Evolutionary conservation across 2,329 filamentous ascomycete genomes (phyloP).

Genomic region (Amylocarpus encephaloides): DNA sequence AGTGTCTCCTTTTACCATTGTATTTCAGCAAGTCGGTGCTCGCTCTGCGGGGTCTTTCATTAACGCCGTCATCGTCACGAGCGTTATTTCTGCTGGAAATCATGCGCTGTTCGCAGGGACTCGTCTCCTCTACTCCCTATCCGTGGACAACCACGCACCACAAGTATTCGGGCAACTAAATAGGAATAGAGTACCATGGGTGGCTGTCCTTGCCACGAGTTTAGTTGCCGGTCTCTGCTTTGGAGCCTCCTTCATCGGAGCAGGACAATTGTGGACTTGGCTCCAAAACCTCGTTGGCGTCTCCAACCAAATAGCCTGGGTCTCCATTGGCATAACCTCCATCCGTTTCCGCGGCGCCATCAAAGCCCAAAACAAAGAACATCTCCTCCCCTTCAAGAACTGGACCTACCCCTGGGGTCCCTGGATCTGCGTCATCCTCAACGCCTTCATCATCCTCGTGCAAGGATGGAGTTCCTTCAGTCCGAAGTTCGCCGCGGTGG

Average conservation of each 20-base stretch:
- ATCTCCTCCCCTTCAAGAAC: conserved; percentile 57
- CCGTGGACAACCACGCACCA: conserved; percentile 50
- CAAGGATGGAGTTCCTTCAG: conserved; percentile 61
- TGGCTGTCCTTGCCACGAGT: conserved; percentile 48
- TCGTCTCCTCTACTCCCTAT: conserved; percentile 50
- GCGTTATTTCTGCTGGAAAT: conserved; percentile 52
- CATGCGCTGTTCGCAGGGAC: conserved; percentile 52
- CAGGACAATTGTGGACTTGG: conserved; percentile 60
- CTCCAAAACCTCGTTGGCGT: conserved; percentile 62
- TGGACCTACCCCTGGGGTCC: conserved; percentile 62
- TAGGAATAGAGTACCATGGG: conserved; percentile 45
- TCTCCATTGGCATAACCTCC: conserved; percentile 56
- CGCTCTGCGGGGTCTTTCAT: conserved; percentile 50
- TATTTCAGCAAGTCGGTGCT: conserved; percentile 53
- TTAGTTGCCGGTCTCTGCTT: conserved; percentile 54
- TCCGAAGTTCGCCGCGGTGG: conserved; percentile 48
- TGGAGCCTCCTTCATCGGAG: conserved; percentile 58
- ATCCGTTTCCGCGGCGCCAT: conserved; percentile 58
- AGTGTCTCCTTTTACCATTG: conserved; percentile 53
- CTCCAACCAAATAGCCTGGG: conserved; percentile 62
- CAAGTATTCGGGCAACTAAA: conserved; percentile 45
- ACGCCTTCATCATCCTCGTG: conserved; percentile 53
- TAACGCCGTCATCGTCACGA: conserved; percentile 55
- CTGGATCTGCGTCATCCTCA: conserved; percentile 49
- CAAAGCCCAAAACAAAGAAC: conserved; percentile 50